Evolutionary conservation across 148 eudicot species (phyloP), one percentile per base, ranked within the genome.

Genomic region (Fagopyrum homotropicum): DNA sequence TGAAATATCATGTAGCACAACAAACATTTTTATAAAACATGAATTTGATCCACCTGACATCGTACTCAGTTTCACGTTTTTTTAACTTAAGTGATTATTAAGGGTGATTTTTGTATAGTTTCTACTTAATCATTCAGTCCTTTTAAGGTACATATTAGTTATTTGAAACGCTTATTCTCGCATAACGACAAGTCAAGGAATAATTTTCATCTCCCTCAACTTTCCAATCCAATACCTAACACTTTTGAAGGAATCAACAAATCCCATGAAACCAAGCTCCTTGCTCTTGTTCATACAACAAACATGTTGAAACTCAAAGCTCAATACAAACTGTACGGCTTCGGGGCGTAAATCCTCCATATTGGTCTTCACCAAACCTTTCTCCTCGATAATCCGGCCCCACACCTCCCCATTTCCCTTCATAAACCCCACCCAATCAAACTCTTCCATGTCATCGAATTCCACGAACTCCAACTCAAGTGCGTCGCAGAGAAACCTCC

Each of bases 201-300:
- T 76, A 8, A 83, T 78, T 11, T 83, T 83, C 82, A 83, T 78
- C 44, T 83, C 76, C 52, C 80, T 83, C 17, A 78, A 70, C 30
- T 73, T 78, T 9, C 60, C 80, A 43, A 81, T 77, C 86, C 86
- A 83, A 74, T 47, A 71, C 72, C 66, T 72, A 0, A 81, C 76
- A 73, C 82, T 78, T 72, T 73, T 59, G 1, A 73, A 49, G 1
- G 82, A 76, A 76, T 83, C 81, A 29, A 47, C 83, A 54, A 47
- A 79, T 16, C 90, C 88, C 26, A 78, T 59, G 50, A 87, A 87
- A 6, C 88, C 88, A 48, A 74, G 79, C 35, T 83, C 85, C 63
- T 79, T 81, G 72, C 84, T 87, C 84, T 87, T 87, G 57, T 85
- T 83, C 88, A 82, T 87, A 55, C 83, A 85, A 57, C 69, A 47